A percentile compares a stretch with the other conserved stretches of the same genome.
Conservation (phyloP, 23 red algal genomes). For the Cyanidioschyzon merolae region DNA sequence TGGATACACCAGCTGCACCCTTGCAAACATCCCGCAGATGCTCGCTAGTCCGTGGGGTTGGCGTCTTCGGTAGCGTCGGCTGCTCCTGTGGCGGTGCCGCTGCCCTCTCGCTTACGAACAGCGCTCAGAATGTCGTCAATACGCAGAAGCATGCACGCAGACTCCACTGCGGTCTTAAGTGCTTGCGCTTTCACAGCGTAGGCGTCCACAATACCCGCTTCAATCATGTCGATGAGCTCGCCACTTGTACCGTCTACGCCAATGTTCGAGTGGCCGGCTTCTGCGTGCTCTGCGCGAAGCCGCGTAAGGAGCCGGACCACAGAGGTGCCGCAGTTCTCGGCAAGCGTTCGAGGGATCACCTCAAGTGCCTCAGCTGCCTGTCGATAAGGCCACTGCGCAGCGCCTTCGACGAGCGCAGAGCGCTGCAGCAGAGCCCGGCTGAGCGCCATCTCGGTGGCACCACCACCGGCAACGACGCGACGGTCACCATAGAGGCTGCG, state of each 20-base stretch:
- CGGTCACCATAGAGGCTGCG: conserved; percentile 62
- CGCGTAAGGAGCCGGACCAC: conserved; percentile 81
- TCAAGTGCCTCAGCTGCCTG: conserved; percentile 83
- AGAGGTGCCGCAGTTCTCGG: conserved; percentile 91
- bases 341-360: conserved; percentile 90
- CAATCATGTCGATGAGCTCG: conserved; percentile 60
- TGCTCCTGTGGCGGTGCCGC: conserved; percentile 2
- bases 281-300: conserved; percentile 65
- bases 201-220: conserved; percentile 69
- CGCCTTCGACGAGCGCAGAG: conserved; percentile 65
- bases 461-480: conserved; percentile 82
- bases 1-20: too few species aligned
- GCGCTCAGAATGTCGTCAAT: conserved; percentile 97
- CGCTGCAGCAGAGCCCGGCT: conserved; percentile 48
- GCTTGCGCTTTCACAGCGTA: conserved; percentile 86
- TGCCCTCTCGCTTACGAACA: conserved; percentile 61
- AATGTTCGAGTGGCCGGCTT: conserved; percentile 20
- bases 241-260: conserved; percentile 86
- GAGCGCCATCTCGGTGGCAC: conserved; percentile 93
- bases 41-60: too few species aligned
- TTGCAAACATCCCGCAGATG: too few species aligned
- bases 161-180: conserved; percentile 91
- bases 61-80: too few species aligned
- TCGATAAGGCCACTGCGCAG: conserved; percentile 67
- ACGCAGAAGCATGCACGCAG: conserved; percentile 80